Percentiles rank a stretch among this genome's conserved stretches.
phyloP scores from a whole-genome alignment of 2,329 filamentous ascomycete genomes.

The Thielaviopsis ethacetica region DNA sequence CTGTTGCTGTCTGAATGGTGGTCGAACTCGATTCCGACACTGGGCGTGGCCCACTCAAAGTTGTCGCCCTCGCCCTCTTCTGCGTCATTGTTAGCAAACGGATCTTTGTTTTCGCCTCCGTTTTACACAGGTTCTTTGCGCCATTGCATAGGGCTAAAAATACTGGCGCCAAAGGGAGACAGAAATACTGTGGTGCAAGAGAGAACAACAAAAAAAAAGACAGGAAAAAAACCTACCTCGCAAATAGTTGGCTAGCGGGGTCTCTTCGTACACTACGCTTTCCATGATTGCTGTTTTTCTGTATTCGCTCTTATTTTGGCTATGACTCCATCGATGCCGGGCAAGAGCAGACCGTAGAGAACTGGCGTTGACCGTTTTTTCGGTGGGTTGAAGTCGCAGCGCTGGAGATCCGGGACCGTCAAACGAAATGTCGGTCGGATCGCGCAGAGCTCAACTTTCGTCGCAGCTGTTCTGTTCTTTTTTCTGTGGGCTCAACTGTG shows the following conservation, averaged over 20 bases:
- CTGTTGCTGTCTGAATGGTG: conserved; percentile 18
- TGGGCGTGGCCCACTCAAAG: conserved; percentile 29
- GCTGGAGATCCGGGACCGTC: not conserved
- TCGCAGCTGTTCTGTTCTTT: not conserved
- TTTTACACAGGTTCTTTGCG: no score
- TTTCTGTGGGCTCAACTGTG: not conserved
- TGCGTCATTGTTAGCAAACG: conserved; percentile 15
- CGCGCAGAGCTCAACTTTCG: not conserved
- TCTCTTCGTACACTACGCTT: conserved; percentile 70
- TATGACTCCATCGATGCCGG: conserved; percentile 1
- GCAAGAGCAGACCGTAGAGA: not conserved
- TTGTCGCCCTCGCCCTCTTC: conserved; percentile 34
- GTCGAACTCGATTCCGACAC: conserved; percentile 14
- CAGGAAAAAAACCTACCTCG: conserved; percentile 45
- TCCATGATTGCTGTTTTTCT: conserved; percentile 44
- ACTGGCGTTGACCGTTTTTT: not conserved
- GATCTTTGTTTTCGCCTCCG: no score
- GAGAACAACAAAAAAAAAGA: not conserved
- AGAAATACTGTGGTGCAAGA: no score
- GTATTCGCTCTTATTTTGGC: not conserved
- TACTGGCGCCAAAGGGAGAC: no score
- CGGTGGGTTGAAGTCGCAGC: not conserved
- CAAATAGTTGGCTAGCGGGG: conserved; percentile 76
- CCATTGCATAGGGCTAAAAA: no score
- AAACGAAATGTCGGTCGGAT: not conserved